Conservation (phyloP, 164 flowering plant genomes). For the Aristolochia fimbriata region DNA sequence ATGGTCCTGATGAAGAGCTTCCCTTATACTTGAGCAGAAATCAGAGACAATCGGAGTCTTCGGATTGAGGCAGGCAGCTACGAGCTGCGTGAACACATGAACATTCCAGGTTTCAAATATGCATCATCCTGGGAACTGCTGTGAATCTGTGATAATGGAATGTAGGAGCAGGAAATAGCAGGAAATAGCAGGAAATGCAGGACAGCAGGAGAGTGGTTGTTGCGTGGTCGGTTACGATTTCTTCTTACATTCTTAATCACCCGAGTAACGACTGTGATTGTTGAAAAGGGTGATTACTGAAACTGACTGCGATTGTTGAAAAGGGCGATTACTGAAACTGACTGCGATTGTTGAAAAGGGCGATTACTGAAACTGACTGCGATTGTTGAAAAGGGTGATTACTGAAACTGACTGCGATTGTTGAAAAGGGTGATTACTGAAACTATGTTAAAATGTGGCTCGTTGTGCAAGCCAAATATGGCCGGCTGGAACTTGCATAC, state of each 20-base stretch:
- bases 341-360: no score
- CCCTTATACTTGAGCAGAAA: conserved; percentile 8
- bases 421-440: no score
- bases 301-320: neutral
- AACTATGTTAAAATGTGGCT: no score
- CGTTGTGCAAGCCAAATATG: conserved; percentile 1
- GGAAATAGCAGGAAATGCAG: conserved; percentile 1
- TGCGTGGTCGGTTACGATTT: conserved; percentile 8
- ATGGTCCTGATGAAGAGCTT: conserved; percentile 10
- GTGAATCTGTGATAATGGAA: conserved; percentile 2
- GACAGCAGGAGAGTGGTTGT: conserved; percentile 5
- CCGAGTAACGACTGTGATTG: no score
- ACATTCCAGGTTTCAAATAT: conserved; percentile 1
- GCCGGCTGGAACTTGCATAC: conserved; percentile 7
- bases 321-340: no score
- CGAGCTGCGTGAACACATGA: conserved; percentile 7
- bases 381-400: no score
- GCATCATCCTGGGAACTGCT: conserved; percentile 9
- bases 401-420: neutral
- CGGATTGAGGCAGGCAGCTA: conserved; percentile 8
- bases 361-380: neutral
- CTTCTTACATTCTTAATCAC: conserved; percentile 29
- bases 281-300: no score
- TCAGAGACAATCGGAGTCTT: conserved; percentile 3
- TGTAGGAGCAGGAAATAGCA: conserved; percentile 7